Percentiles rank a stretch among this genome's conserved stretches.
These are phyloP conservation scores for Begonia fuchsioides DNA, from an alignment of 306 rosid genomes.

Conservation along the genomic window DNA sequence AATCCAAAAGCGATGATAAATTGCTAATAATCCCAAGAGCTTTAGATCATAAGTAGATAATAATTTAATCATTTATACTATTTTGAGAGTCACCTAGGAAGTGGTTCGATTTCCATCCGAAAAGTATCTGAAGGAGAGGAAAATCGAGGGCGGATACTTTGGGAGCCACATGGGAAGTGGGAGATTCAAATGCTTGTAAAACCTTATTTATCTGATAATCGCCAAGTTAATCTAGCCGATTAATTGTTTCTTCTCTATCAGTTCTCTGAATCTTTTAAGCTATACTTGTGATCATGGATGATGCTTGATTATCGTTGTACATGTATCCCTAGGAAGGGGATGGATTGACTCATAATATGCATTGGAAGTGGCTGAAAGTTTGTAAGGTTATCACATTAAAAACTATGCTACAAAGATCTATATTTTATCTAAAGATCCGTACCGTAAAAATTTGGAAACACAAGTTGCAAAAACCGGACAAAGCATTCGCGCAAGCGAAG, in stretches of 20 bases:
- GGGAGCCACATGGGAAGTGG: constrained; percentile 70
- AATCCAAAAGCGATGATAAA: too few species aligned
- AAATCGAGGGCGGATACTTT: constrained; percentile 62
- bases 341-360: constrained; percentile 87
- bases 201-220: constrained; percentile 42
- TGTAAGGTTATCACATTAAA: constrained; percentile 83
- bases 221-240: constrained; percentile 91
- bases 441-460: too few species aligned
- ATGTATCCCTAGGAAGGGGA: constrained; percentile 58
- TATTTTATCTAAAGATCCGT: too few species aligned
- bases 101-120: constrained; percentile 41
- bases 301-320: constrained; percentile 16
- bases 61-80: too few species aligned
- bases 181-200: constrained; percentile 60
- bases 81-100: too few species aligned
- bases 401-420: too few species aligned
- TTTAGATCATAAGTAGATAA: too few species aligned
- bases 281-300: neutral
- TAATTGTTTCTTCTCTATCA: neutral
- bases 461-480: too few species aligned
- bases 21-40: too few species aligned
- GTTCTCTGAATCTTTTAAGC: neutral
- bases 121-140: constrained; percentile 29
- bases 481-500: too few species aligned
- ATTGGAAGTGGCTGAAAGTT: constrained; percentile 65